A percentile compares a stretch with the other conserved stretches of the same genome.
Conservation (phyloP, 345 rosid genomes). For the Salix exigua region DNA sequence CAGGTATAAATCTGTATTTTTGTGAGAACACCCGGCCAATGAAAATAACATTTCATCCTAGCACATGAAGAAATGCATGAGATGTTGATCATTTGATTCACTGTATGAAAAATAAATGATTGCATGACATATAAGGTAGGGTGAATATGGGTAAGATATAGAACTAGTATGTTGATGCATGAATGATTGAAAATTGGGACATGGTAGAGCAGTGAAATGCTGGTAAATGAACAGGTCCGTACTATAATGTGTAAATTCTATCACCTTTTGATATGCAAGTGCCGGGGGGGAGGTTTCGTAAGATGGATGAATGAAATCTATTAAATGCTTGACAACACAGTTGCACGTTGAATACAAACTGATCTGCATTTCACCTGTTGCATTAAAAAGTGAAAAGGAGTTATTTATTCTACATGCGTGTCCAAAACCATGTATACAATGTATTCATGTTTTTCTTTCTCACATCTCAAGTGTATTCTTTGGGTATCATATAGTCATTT, state of each 20-base stretch:
- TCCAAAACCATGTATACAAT: neutral
- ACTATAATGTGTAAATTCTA: neutral
- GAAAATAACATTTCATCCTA: neutral
- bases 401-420: neutral
- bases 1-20: constrained; percentile 46
- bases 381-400: neutral
- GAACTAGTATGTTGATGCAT: neutral
- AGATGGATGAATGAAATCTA: neutral
- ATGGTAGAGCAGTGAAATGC: neutral
- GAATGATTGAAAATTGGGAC: neutral
- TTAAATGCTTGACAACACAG: neutral
- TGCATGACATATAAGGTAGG: neutral
- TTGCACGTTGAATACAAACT: neutral
- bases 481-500: neutral
- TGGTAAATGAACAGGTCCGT: neutral
- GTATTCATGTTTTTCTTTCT: neutral
- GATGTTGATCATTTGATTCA: neutral
- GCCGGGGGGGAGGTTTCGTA: neutral
- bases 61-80: neutral
- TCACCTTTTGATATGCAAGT: neutral
- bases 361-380: neutral
- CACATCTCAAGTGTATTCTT: neutral
- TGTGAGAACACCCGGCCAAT: neutral
- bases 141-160: neutral
- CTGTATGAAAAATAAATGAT: neutral